Conservation (phyloP, 2,329 filamentous ascomycete genomes). For the Colletotrichum costaricense region DNA sequence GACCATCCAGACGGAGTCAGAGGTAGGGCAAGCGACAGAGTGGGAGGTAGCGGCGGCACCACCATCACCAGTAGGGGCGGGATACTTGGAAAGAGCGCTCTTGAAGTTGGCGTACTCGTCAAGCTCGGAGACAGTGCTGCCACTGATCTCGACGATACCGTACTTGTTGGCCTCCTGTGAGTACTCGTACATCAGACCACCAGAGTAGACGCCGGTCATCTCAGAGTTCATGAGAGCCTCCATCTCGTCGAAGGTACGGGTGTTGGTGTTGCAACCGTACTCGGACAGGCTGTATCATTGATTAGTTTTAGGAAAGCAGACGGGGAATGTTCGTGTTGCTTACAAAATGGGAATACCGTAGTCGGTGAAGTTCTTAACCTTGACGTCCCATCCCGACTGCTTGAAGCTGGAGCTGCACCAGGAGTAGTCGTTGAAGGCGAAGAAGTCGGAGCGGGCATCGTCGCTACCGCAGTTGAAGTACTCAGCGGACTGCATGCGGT, state of each 20-base stretch:
- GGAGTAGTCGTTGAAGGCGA: constrained; percentile 90
- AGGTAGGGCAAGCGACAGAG: constrained; percentile 60
- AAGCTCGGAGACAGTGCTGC: constrained; percentile 64
- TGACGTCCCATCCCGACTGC: constrained; percentile 83
- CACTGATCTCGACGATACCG: constrained; percentile 78
- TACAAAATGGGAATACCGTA: constrained; percentile 89
- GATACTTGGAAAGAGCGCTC: constrained; percentile 59
- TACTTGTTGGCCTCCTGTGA: constrained; percentile 82
- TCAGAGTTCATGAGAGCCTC: constrained; percentile 80
- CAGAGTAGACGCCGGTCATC: constrained; percentile 93
- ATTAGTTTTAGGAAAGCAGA: constrained; percentile 19
- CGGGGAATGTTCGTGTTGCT: constrained; percentile 45
- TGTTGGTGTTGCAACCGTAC: constrained; percentile 88
- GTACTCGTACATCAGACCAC: constrained; percentile 97
- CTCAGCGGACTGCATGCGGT: constrained; percentile 85
- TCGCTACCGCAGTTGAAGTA: constrained; percentile 96
- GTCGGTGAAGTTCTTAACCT: constrained; percentile 87
- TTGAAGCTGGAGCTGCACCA: constrained; percentile 82
- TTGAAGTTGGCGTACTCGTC: constrained; percentile 71
- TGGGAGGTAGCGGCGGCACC: constrained; percentile 61
- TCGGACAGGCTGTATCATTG: constrained; percentile 75
- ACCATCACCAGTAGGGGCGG: constrained; percentile 62
- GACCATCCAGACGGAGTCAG: constrained; percentile 62
- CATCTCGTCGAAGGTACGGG: constrained; percentile 85
- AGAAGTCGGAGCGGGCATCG: constrained; percentile 87